Evolutionary conservation across 1,284 basidiomycete species (phyloP).

Genomic region (Irpex lacteus): DNA sequence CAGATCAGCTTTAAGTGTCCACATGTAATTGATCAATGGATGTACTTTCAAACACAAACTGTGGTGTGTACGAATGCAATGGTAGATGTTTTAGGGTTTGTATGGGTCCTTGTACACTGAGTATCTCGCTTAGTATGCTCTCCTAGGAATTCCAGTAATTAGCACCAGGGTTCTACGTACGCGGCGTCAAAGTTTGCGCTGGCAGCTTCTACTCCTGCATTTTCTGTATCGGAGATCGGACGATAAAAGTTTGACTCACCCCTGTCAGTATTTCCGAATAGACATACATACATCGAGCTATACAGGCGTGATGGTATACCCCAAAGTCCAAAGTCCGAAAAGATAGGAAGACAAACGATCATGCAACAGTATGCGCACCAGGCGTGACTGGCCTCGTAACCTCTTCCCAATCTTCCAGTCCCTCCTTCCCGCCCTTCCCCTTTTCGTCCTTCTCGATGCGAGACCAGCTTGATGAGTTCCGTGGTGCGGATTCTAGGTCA

Average conservation of each 20-base stretch:
- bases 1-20: background rate
- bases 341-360: background rate
- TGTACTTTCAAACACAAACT: background rate
- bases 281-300: too few species aligned
- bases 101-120: background rate
- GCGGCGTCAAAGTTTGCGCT: background rate
- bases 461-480: background rate
- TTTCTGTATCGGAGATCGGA: too few species aligned
- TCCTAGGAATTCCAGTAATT: background rate
- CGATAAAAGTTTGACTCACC: too few species aligned
- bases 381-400: constrained; percentile 15
- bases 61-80: background rate
- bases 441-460: constrained; percentile 2
- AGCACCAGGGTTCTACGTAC: background rate
- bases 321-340: too few species aligned
- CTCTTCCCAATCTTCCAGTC: constrained; percentile 23
- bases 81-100: background rate
- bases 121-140: background rate
- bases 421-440: constrained; percentile 1
- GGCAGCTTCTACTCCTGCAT: too few species aligned
- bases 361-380: background rate
- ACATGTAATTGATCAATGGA: background rate
- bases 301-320: too few species aligned
- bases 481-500: background rate
- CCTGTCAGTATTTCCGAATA: too few species aligned